Percentiles rank a stretch among this genome's conserved stretches.
Conservation (phyloP, 2,329 filamentous ascomycete species). For the Microcyclospora pomicola region DNA sequence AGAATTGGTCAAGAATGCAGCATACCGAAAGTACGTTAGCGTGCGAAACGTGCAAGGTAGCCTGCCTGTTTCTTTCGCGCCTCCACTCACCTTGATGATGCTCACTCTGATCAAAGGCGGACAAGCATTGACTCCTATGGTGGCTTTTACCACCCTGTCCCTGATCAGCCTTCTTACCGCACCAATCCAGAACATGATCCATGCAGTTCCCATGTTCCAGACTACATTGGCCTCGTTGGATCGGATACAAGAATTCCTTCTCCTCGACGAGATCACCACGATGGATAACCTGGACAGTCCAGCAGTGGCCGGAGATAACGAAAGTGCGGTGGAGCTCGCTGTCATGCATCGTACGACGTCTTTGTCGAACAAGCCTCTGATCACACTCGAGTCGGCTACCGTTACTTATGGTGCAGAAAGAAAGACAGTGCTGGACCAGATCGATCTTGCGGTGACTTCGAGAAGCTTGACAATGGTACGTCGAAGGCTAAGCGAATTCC, state of each 20-base stretch:
- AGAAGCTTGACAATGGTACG: too few relatives aligned
- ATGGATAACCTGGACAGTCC: too few relatives aligned
- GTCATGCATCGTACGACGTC: too few relatives aligned
- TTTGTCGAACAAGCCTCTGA: too few relatives aligned
- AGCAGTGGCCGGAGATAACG: too few relatives aligned
- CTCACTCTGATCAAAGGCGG: background rate
- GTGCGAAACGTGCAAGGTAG: conserved; percentile 7
- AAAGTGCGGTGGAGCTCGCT: too few relatives aligned
- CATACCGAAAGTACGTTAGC: conserved; percentile 9
- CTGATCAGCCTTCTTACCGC: conserved; percentile 6
- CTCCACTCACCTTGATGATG: background rate
- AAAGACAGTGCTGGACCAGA: too few relatives aligned
- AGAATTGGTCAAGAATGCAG: conserved; percentile 7
- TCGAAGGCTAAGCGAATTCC: too few relatives aligned
- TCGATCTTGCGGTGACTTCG: too few relatives aligned
- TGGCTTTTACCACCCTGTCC: conserved; percentile 7
- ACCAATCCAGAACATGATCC: conserved; percentile 8
- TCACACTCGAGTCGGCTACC: too few relatives aligned
- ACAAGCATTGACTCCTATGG: conserved; percentile 4
- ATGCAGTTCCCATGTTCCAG: conserved; percentile 7
- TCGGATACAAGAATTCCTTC: conserved; percentile 9
- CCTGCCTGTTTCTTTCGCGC: background rate
- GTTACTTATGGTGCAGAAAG: too few relatives aligned
- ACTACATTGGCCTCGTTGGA: conserved; percentile 10
- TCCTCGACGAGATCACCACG: background rate